Percentiles rank a stretch among this genome's conserved stretches.
Conservation (phyloP, 2,329 filamentous ascomycete species). For the Davidsoniella neocaledoniae region DNA sequence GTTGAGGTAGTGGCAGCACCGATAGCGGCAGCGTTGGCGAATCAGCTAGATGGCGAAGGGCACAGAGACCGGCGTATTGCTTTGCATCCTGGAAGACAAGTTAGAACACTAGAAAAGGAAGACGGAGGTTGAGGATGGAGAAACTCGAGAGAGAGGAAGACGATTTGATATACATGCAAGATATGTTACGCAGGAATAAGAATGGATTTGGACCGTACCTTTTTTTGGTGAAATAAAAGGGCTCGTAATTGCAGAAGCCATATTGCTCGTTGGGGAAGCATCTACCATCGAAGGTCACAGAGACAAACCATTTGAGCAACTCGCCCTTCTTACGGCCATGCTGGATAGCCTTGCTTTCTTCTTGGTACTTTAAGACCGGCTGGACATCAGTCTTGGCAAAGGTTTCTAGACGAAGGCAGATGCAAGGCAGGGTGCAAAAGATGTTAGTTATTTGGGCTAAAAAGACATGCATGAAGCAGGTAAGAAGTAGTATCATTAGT, state of each 20-base stretch:
- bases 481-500: neutral
- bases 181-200: no score
- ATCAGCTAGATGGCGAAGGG: slow-evolving; percentile 22
- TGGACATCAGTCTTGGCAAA: neutral
- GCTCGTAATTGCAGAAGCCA: slow-evolving; percentile 18
- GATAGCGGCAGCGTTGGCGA: no score
- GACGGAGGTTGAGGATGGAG: neutral
- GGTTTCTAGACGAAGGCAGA: neutral
- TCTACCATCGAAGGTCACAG: neutral
- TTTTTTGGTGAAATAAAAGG: slow-evolving; percentile 27
- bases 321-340: slow-evolving; percentile 3
- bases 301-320: neutral
- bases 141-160: neutral
- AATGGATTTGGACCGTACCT: slow-evolving; percentile 18
- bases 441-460: neutral
- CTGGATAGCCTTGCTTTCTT: neutral
- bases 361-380: neutral
- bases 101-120: neutral
- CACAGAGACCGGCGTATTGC: slow-evolving; percentile 33
- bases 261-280: slow-evolving; percentile 20
- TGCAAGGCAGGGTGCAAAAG: neutral
- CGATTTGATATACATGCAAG: neutral
- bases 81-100: slow-evolving; percentile 26
- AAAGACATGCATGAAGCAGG: no score
- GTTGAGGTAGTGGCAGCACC: no score